Evolutionary conservation across 164 flowering plant genomes (phyloP), one percentile per base, ranked within the genome.

Genomic region (Chimonanthus salicifolius): DNA sequence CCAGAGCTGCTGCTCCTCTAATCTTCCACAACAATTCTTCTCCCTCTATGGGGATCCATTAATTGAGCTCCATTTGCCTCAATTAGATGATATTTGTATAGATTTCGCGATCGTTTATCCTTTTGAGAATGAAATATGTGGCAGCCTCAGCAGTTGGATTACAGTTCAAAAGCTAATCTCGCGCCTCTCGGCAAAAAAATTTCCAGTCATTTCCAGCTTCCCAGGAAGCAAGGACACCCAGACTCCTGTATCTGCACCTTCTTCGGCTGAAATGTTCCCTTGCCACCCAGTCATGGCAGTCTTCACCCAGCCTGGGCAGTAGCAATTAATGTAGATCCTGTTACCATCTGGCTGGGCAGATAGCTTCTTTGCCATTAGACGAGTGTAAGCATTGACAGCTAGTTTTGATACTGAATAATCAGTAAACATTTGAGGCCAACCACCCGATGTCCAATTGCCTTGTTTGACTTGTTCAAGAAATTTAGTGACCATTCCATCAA

Each of bases 291-390:
- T 96, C 97, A 96, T 86, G 18, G 93, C 97, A 58, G 99, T 96
- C 80, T 88, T 91, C 75, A 94, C 98, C 97, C 92, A 90, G 6
- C 99, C 99, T 0, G 99, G 99, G 75, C 99, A 96, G 74, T 83
- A 94, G 77, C 94, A 88, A 75, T 94, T 96, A 67, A 96, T 78
- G 63, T 78, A 86, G 46, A 94, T 87, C 78, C 85, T 87, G 18
- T 85, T 73, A 68, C 90, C 94, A 44, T 95, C 96, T 11, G 89
- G 89, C 49, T 88, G 81, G 6, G 77, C 78, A 1, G 84, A 76
- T 5, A 89, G 83, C 49, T 49, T 70, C 82, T 81, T 90, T 43
- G 93, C 95, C 86, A 85, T 74, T 64, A 92, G 58, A 75, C 97
- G 87, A 7, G 97, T 90, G 84, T 86, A 96, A 47, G 88, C 80